These are phyloP conservation scores for Flaveria ramosissima DNA, from an alignment of 129 eudicot genomes.

Conservation along the genomic window DNA sequence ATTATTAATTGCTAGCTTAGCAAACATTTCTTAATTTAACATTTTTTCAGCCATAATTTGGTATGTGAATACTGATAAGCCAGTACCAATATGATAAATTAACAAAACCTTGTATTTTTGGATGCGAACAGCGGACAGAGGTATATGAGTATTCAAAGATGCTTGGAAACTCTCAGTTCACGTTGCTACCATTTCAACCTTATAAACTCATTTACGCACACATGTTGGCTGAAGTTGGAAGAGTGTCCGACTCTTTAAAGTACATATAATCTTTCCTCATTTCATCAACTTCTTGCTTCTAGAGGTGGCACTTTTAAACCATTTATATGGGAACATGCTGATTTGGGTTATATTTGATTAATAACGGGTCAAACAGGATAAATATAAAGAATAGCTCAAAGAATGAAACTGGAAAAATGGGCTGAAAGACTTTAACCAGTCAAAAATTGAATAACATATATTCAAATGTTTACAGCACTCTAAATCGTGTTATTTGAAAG, in stretches of 20 bases:
- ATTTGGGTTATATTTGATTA: neutral
- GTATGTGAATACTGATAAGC: neutral
- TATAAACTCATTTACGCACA: conserved; percentile 85
- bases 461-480: neutral
- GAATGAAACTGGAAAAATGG: conserved; percentile 2
- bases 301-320: conserved; percentile 1
- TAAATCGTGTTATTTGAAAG: neutral
- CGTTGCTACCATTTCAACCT: conserved; percentile 83
- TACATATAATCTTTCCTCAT: conserved; percentile 28
- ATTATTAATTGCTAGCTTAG: neutral
- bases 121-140: conserved; percentile 79
- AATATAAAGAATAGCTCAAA: neutral
- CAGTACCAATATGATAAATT: conserved; percentile 11
- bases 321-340: neutral
- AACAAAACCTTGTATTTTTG: conserved; percentile 20
- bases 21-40: neutral
- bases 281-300: conserved; percentile 1
- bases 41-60: neutral
- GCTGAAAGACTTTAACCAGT: neutral
- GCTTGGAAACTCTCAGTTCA: conserved; percentile 88
- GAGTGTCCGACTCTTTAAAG: conserved; percentile 82
- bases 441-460: neutral
- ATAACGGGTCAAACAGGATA: neutral
- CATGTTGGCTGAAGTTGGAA: conserved; percentile 98
- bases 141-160: conserved; percentile 78